Evolutionary conservation across 306 rosid genomes (phyloP), one percentile per base, ranked within the genome.

Genomic region (Ormosia semicastrata): DNA sequence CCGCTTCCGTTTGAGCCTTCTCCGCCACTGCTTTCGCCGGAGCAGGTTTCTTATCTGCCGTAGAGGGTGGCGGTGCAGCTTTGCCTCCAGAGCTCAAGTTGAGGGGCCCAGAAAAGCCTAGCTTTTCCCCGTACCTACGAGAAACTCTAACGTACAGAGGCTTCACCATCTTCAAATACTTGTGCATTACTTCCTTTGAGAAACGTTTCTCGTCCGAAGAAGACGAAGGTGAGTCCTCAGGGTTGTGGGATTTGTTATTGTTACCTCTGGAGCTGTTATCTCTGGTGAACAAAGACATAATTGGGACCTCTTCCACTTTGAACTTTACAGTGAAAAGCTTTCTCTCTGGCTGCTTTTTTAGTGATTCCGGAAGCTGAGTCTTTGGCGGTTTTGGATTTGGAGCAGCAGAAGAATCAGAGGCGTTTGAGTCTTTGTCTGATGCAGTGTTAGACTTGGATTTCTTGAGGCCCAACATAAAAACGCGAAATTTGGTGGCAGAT

Each of bases 131-230:
- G 82, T 93, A 90, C 79, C 89, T 86, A 36, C 86, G 86, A 7
- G 99, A 96, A 15, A 93, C 99, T 36, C 92, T 88, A 34, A 96
- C 66, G 81, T 93, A 93, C 0, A 93, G 89, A 77, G 99, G 99
- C 86, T 96, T 96, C 14, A 96, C 98, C 88, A 86, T 92, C 72
- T 89, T 96, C 14, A 93, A 82, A 52, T 96, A 96, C 87, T 89
- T 93, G 0, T 93, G 96, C 92, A 96, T 75, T 1, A 88, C 94
- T 56, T 96, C 99, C 76, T 95, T 95, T 0, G 99, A 78, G 76
- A 91, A 92, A 32, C 93, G 93, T 72, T 89, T 94, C 73, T 94
- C 98, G 37, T 91, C 93, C 0, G 92, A 63, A 9, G 78, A 11
- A 3, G 81, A 36, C 47, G 77, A 46, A 2, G 79, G 57, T 0